These are phyloP conservation scores for Dendryphion nanum DNA, from an alignment of 2,329 filamentous ascomycete species.

Conservation along the genomic window DNA sequence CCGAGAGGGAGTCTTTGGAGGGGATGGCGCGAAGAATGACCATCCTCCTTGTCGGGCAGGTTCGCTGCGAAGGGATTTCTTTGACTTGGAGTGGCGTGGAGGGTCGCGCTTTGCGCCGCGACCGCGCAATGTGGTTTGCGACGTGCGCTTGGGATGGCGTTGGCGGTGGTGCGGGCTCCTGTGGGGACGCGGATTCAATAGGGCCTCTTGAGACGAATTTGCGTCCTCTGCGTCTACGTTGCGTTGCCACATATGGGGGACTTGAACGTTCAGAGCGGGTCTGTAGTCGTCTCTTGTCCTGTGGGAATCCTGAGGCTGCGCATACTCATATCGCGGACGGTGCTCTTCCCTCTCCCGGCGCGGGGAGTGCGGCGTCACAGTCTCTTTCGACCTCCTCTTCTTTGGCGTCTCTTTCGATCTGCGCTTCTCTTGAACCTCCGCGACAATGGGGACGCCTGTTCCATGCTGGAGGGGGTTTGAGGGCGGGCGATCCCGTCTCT, in stretches of 20 bases:
- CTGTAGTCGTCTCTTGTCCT: conserved; percentile 17
- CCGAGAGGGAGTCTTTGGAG: conserved; percentile 25
- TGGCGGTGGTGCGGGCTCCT: conserved; percentile 31
- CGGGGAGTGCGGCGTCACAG: conserved; percentile 20
- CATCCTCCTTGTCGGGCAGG: conserved; percentile 19
- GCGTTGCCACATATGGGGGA: conserved; percentile 29
- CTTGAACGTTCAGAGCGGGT: conserved; percentile 23
- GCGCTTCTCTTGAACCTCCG: conserved; percentile 30
- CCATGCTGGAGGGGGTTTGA: conserved; percentile 23
- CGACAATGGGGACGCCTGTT: conserved; percentile 20
- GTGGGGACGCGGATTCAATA: conserved; percentile 37
- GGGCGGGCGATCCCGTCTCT: conserved; percentile 23
- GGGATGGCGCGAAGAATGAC: conserved; percentile 31
- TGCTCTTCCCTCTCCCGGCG: conserved; percentile 21
- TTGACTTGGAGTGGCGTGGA: conserved; percentile 30
- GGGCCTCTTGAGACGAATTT: conserved; percentile 33
- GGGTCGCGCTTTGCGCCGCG: conserved; percentile 38
- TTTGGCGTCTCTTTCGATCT: conserved; percentile 24
- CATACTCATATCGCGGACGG: conserved; percentile 14
- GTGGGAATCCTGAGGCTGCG: conserved; percentile 15
- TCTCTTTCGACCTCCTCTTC: conserved; percentile 25
- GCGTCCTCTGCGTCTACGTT: conserved; percentile 20
- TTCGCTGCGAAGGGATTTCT: conserved; percentile 23
- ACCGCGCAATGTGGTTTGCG: conserved; percentile 33
- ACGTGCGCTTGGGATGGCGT: conserved; percentile 32